Base-by-base conservation (phyloP, 352 stramenopile genomes). In the Pythium biforme region DNA sequence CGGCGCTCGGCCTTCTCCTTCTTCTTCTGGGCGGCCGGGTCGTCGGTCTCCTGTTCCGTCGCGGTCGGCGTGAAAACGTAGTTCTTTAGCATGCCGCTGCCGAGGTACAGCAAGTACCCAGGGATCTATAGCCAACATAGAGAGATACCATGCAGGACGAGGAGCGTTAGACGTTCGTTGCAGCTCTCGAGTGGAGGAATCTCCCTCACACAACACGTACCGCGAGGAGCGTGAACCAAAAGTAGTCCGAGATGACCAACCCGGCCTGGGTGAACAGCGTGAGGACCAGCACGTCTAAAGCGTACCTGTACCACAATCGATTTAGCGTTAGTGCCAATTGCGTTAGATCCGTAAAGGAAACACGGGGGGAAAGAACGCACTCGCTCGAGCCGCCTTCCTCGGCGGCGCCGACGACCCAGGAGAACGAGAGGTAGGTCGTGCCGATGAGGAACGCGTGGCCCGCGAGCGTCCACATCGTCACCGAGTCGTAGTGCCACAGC, bases 231-330 rank as follows among this genome's bases (percentile, higher is more conserved):
- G 86, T 58, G 60, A 91, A 77, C 87, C 87, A 96, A 58, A 94
- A 96, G 79, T 94, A 96, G 72, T 88, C 84, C 19, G 85, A 93
- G 55, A 94, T 65, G 55, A 92, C 55, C 23, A 90, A 70, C 17
- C 87, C 87, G 0, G 74, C 68, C 48, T 96, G 84, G 58, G 92
- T 86, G 47, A 90, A 81, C 26, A 96, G 72, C 53, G 83, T 93
- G 54, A 96, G 59, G 60, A 94, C 69, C 48, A 96, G 62, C 46
- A 96, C 76, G 64, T 96, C 87, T 82, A 96, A 94, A 15, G 83
- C 86, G 48, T 94, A 70, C 26, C 62, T 69, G 58, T 17, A 14
- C 31, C 1, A 43, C 37, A 17, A n/a, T n/a, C 15, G 37, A 43
- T 43, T 37, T 11, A 37, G 8, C 11, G 37, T 43, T 43, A 43